Base-by-base conservation (phyloP, 768 basidiomycete species). In the Termitomyces sp. region DNA sequence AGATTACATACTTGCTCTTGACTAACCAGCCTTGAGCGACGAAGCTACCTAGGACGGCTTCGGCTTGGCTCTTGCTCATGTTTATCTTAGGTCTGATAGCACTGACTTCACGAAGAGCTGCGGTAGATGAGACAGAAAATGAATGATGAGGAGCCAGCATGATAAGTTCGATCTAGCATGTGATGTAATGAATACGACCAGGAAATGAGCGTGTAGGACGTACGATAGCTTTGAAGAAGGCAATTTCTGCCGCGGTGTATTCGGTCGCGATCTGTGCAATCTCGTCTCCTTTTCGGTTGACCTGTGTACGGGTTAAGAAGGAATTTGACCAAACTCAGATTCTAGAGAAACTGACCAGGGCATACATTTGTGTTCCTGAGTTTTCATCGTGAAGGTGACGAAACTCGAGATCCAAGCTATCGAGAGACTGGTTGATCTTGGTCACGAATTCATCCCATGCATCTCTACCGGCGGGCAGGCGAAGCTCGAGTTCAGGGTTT, bases 191-290 rank as follows among this genome's bases (percentile, higher is more conserved):
- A 43, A 32, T 34, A 30, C 21, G 32, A 14, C 17, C 12, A 41
- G 24, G 3, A 22, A 22, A 21, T 22, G 17, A 43, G 11, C 11
- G 8, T 7, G n/a, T 3, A 43, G 14, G 41, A 71, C 86, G 56
- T 64, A 92, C 93, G 56, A 94, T 74, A 4, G 83, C 83, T 71
- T 86, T 92, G 77, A 93, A 94, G 71, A 83, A 94, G 0, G 83
- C 76, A 50, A 94, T 93, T 68, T 96, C 93, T 32, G 74, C 71
- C 0, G 90, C 74, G 2, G 79, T 80, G 64, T 93, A 96, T 40
- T 90, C 88, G 0, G 90, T 92, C 3, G 92, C 93, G 66, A 90
- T 70, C 65, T 92, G 91, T 0, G 93, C 87, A 34, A 93, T 77
- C 51, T 85, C 85, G 62, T 95, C 93, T 17, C 83, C 85, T 58